Conservation (phyloP, 2,329 filamentous ascomycete species). For the Cordyceps cicadae region DNA sequence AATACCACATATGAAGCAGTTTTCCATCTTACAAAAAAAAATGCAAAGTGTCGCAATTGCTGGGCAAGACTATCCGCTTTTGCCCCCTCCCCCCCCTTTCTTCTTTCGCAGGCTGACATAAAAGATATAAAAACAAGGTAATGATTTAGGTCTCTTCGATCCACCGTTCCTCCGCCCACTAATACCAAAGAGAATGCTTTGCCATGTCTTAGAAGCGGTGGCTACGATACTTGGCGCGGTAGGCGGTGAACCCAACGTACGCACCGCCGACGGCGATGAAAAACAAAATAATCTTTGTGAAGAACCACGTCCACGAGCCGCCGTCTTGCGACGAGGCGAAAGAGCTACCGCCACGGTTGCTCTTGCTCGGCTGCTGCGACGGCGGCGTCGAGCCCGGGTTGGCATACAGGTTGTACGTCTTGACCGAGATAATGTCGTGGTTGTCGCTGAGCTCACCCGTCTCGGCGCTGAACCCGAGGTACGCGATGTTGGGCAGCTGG, state of each 20-base stretch:
- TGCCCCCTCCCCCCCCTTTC: not conserved
- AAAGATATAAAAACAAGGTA: not conserved
- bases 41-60: not conserved
- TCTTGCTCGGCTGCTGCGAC: constrained; percentile 28
- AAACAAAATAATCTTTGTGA: constrained; percentile 78
- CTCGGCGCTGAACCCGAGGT: constrained; percentile 74
- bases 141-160: not conserved
- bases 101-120: not conserved
- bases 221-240: constrained; percentile 57
- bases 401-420: constrained; percentile 81
- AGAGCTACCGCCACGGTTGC: constrained; percentile 20
- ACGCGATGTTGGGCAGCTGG: constrained; percentile 68
- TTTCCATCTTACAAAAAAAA: constrained; percentile 1
- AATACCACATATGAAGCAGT: not conserved
- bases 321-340: constrained; percentile 29
- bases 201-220: constrained; percentile 43
- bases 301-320: constrained; percentile 52
- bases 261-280: constrained; percentile 59
- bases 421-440: constrained; percentile 87
- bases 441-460: constrained; percentile 96
- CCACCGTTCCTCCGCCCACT: not conserved
- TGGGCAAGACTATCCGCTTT: constrained; percentile 2
- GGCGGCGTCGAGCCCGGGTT: constrained; percentile 36
- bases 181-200: not conserved
- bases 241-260: constrained; percentile 82